A percentile compares a stretch with the other conserved stretches of the same genome.
These are phyloP conservation scores for Hanseniaspora uvarum DNA, from an alignment of 1,139 yeast species.

Conservation along the genomic window DNA sequence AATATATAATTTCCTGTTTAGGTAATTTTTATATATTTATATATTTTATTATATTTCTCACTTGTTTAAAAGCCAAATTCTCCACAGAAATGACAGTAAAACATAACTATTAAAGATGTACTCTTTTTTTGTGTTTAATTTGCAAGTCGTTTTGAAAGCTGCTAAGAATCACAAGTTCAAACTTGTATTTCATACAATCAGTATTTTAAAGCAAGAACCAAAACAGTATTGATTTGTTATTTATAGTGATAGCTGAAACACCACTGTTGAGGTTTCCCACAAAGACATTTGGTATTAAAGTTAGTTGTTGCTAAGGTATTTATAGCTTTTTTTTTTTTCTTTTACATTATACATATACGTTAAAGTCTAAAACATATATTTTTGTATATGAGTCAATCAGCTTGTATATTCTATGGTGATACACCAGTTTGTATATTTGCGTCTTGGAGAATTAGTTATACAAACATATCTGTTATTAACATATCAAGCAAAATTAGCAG, in stretches of 20 bases:
- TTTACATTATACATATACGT: no score
- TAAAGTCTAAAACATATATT: no score
- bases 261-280: no score
- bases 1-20: background rate
- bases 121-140: background rate
- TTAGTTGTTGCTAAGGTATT: no score
- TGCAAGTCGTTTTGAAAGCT: background rate
- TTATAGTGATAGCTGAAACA: no score
- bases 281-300: no score
- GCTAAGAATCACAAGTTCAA: no score
- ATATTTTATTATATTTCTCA: background rate
- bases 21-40: background rate
- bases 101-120: background rate
- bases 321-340: no score
- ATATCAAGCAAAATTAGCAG: constrained; percentile 26
- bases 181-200: no score
- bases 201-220: no score
- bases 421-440: constrained; percentile 28
- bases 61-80: background rate
- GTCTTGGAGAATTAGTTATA: constrained; percentile 29
- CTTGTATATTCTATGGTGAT: constrained; percentile 23
- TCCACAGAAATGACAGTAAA: no score
- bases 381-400: background rate
- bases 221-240: no score
- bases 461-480: constrained; percentile 26